Evolutionary conservation across 805 yeast genomes (phyloP), one percentile per base, ranked within the genome.

Genomic region (Yarrowia divulgata): DNA sequence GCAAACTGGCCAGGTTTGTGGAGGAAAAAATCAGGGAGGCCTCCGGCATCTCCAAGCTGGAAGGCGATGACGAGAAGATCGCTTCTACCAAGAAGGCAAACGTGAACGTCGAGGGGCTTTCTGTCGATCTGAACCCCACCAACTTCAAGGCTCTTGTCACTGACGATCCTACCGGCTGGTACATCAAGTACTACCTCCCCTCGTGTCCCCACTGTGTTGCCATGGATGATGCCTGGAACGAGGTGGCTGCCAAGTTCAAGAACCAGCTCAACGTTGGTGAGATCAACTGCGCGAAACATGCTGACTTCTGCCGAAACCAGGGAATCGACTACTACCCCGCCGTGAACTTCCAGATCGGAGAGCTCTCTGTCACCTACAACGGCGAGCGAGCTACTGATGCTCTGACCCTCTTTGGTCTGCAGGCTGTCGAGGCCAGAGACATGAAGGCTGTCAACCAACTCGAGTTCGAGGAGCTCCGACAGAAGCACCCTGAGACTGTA

Each of bases 101-200:
- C 8, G 71, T 73, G 29, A 78, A 79, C 69, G 77, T 80, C n/a
- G 43, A 73, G n/a, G 84, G 83, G 8, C 69, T 68, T 12, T 77
- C 81, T 4, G 70, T 71, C 8, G 75, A 72, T 40, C 73, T 81
- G 23, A 73, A 71, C 45, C 73, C 71, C 35, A 72, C 73, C 13
- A 72, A 75, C 16, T 78, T 29, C 69, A 69, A 37, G 79, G 79
- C 71, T 77, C 80, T 29, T 79, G 82, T 81, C 71, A 79, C 55
- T 68, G 82, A 74, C 76, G 79, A 73, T 79, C 66, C 66, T 12
- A 81, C 71, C 76, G 68, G 68, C 9, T 81, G 83, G 81, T 73
- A 81, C 58, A 70, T 81, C 74, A 78, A 79, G 73, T 81, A 81
- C 71, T 79, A 77, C 71, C 77, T 79, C 7, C 82, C 83, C 10